Base-by-base conservation (phyloP, 164 flowering plant genomes). In the Paratinospora sagittata region DNA sequence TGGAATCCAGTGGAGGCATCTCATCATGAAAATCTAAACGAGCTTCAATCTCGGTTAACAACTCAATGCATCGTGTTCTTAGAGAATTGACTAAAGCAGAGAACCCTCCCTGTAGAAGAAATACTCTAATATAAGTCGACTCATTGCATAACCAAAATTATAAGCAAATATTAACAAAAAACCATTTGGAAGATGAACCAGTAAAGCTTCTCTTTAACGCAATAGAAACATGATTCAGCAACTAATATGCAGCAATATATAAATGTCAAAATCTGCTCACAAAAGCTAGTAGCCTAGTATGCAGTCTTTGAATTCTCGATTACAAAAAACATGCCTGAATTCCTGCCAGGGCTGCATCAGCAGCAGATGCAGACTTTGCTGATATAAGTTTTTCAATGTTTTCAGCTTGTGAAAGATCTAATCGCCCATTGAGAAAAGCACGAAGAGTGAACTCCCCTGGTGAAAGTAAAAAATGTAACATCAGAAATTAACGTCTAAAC, bases 1-100 rank as follows among this genome's bases (percentile, higher is more conserved):
- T 72, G 68, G 82, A 14, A 70, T 95, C 88, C n/a, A 92, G 71
- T 0, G 96, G 88, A 67, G 97, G 92, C 99, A 95, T 90, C 85
- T 95, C 99, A 80, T 92, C 99, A 65, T 95, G 97, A 82, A 95
- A 95, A 83, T 95, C 99, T 67, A 95, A 73, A 60, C 97, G 97
- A 77, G 99, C 99, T 78, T 95, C 97, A 78, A 92, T 92, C 80
- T 95, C 97, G 47, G 91, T 83, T 39, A 95, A 97, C 78, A 95
- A 79, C 78, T 91, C 94, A 34, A 95, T 90, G 85, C 97, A 91
- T 72, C 82, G 82, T 23, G 66, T 74, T 82, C 97, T 86, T 52
- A 95, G 62, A 64, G 93, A 86, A 78, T 82, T 92, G 37, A 95
- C 97, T 80, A 92, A 72, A 63, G 87, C 78, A 65, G 97, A 90